Evolutionary conservation across 108 stramenopile genomes (phyloP).

Genomic region (Pseudonitzschia delicatissima): DNA sequence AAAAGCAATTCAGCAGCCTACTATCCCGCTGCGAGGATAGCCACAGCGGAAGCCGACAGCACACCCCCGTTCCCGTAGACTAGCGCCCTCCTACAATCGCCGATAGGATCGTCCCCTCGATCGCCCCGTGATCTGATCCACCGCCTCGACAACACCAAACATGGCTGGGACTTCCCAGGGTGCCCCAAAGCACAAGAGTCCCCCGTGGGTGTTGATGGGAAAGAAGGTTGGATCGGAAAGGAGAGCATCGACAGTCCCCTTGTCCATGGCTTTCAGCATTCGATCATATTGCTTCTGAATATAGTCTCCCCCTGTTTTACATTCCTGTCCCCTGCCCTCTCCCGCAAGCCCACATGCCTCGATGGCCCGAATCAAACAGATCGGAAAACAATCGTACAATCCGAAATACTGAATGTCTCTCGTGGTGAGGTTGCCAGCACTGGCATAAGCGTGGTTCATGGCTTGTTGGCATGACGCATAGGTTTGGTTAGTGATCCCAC

Average conservation of each 20-base stretch:
- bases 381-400: slow-evolving; percentile 51
- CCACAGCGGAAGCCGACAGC: slow-evolving; percentile 41
- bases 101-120: slow-evolving; percentile 30
- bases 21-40: slow-evolving; percentile 31
- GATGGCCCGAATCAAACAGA: slow-evolving; percentile 45
- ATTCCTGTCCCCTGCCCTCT: slow-evolving; percentile 27
- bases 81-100: slow-evolving; percentile 33
- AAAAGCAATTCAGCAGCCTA: too few relatives aligned
- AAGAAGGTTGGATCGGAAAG: slow-evolving; percentile 27
- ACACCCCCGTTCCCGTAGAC: slow-evolving; percentile 55
- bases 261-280: slow-evolving; percentile 21
- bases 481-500: slow-evolving; percentile 26
- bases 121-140: slow-evolving; percentile 25
- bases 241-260: not conserved
- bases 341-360: slow-evolving; percentile 28
- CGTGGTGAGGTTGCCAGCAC: slow-evolving; percentile 24
- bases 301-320: slow-evolving; percentile 27
- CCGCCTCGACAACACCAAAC: slow-evolving; percentile 32
- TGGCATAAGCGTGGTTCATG: slow-evolving; percentile 25
- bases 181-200: slow-evolving; percentile 41
- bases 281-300: slow-evolving; percentile 33
- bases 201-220: slow-evolving; percentile 49
- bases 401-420: slow-evolving; percentile 46
- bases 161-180: slow-evolving; percentile 48
- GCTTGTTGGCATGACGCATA: slow-evolving; percentile 38